Conservation (phyloP, 148 eudicot species). For the Cornus kousa region DNA sequence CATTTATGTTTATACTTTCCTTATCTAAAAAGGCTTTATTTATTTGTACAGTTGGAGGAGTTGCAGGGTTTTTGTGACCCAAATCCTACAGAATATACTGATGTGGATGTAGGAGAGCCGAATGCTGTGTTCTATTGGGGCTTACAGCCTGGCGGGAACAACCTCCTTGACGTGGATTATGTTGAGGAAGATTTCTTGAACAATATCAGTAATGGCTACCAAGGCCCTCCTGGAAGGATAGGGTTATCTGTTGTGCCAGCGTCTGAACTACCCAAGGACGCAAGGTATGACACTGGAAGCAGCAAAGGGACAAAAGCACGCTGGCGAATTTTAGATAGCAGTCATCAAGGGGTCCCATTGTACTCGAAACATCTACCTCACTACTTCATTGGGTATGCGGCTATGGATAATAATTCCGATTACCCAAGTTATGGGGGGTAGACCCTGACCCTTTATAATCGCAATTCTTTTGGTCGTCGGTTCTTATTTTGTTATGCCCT, state of each 20-base stretch:
- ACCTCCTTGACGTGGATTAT: constrained; percentile 13
- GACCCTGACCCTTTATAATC: neutral
- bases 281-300: constrained; percentile 4
- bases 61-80: constrained; percentile 52
- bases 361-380: constrained; percentile 19
- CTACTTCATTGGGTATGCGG: constrained; percentile 18
- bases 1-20: neutral
- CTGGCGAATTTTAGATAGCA: constrained; percentile 17
- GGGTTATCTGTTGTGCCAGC: constrained; percentile 35
- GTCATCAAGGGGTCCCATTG: constrained; percentile 11
- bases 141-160: constrained; percentile 23
- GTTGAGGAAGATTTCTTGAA: constrained; percentile 37
- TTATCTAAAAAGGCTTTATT: neutral
- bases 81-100: constrained; percentile 53
- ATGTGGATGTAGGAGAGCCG: constrained; percentile 22
- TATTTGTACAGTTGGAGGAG: constrained; percentile 51
- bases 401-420: constrained; percentile 10
- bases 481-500: neutral
- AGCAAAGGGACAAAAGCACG: constrained; percentile 7
- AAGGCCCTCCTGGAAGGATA: constrained; percentile 32
- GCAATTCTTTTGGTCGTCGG: neutral
- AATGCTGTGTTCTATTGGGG: constrained; percentile 58
- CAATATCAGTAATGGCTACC: constrained; percentile 22
- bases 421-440: neutral
- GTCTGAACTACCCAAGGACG: constrained; percentile 30